Evolutionary conservation across 2,329 filamentous ascomycete species (phyloP).

Genomic region (Aspergillus fijiensis): DNA sequence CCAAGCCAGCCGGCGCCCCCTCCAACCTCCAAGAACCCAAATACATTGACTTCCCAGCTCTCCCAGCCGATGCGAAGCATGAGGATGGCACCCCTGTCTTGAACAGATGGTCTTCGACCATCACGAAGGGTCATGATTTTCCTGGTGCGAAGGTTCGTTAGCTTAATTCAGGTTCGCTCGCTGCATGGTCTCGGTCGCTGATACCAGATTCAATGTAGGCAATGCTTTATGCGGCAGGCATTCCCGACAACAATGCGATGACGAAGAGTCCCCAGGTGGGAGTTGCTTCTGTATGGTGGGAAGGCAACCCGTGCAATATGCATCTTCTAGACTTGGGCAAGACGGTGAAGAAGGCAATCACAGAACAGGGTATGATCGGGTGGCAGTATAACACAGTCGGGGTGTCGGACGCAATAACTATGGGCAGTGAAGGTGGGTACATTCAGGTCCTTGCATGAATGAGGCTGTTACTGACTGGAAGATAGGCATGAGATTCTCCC

Average conservation of each 20-base stretch:
- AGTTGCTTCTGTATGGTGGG: conserved; percentile 93
- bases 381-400: conserved; percentile 96
- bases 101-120: conserved; percentile 80
- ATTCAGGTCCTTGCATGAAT: not conserved
- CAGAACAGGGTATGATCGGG: conserved; percentile 81
- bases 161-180: not conserved
- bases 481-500: conserved; percentile 88
- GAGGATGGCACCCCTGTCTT: conserved; percentile 63
- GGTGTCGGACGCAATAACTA: conserved; percentile 88
- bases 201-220: conserved; percentile 54
- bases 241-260: conserved; percentile 80
- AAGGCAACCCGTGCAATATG: conserved; percentile 89
- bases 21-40: conserved; percentile 45
- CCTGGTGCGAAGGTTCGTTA: conserved; percentile 75
- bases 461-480: conserved; percentile 16
- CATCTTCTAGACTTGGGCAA: conserved; percentile 82
- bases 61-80: conserved; percentile 51
- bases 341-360: conserved; percentile 77
- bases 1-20: conserved; percentile 18
- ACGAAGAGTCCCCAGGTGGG: conserved; percentile 88
- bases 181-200: not conserved
- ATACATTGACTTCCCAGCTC: conserved; percentile 59
- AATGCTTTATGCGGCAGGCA: conserved; percentile 92
- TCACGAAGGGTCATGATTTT: conserved; percentile 85
- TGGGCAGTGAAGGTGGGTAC: conserved; percentile 78